Evolutionary conservation across 495 filamentous ascomycete genomes (phyloP), one percentile per base, ranked within the genome.

Genomic region (Penicillium crystallinum): DNA sequence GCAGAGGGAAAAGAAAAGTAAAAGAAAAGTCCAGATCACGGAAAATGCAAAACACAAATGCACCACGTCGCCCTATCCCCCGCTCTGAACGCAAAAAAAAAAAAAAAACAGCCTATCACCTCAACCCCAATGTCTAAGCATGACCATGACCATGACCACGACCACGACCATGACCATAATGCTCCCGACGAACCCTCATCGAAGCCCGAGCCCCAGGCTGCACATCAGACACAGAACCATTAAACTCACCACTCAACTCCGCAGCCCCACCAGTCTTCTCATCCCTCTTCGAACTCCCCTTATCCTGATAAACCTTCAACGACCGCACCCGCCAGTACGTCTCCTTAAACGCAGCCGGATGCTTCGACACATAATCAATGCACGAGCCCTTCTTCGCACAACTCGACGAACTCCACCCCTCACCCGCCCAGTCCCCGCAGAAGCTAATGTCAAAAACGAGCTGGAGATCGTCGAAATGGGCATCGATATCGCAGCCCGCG

Each of bases 381-480:
- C 86, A 89, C 30, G 77, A 78, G 31, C 68, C 69, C 11, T 65
- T 54, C 42, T 70, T 60, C 53, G 71, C 52, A 39, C 67, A 69
- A 37, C 54, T 53, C 6, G 52, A 23, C 15, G 53, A 55, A 12
- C 51, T 45, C 73, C 71, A 80, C 52, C 76, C 70, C 1, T 53
- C 54, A 30, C 81, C 78, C 6, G 84, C 84, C 75, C 82, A 84
- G 49, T 80, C 74, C 3, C 87, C 85, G 59, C 85, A 89, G 54
- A 90, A 78, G 52, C 85, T 80, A 33, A 81, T 84, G 55, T 88
- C 82, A 37, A 84, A 81, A 53, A 88, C 77, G 53, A 90, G 85
- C 59, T 79, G 80, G 63, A 84, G 71, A 48, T 85, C 77, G 23
- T 61, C 70, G 61, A 90, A 89, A 53, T 84, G 77, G 10, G 64